Conservation (phyloP, 306 rosid genomes). For the Trichosanthes truncata region DNA sequence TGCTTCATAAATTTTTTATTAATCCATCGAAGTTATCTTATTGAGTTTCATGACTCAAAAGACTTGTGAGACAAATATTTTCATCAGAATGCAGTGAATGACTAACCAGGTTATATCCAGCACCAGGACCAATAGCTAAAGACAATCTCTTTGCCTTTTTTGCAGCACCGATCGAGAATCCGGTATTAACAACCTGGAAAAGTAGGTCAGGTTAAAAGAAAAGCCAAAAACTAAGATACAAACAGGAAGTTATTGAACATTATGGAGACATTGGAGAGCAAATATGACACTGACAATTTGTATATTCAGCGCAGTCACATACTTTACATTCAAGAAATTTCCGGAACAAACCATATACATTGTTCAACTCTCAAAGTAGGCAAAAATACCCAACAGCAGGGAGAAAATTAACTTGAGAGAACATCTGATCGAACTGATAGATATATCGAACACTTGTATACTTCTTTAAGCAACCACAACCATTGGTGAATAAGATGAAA, state of each 20-base stretch:
- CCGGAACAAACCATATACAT: not conserved
- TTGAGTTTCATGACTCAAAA: not conserved
- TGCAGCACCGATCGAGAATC: conserved; percentile 71
- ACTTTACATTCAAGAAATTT: not conserved
- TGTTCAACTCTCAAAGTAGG: not conserved
- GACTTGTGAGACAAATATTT: not conserved
- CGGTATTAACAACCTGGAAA: conserved; percentile 51
- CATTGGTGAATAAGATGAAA: not conserved
- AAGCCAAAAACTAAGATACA: not conserved
- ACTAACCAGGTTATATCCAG: conserved; percentile 90
- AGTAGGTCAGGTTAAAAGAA: conserved; percentile 5
- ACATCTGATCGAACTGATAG: not conserved
- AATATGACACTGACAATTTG: not conserved
- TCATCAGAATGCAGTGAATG: not conserved
- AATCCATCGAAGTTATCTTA: not conserved
- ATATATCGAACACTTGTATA: not conserved
- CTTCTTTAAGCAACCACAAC: not conserved
- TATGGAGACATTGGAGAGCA: not conserved
- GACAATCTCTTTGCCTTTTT: conserved; percentile 55
- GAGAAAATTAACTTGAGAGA: not conserved
- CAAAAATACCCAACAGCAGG: not conserved
- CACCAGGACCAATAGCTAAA: conserved; percentile 86
- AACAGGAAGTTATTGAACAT: not conserved
- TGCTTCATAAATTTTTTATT: not conserved
- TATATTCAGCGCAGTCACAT: not conserved